phyloP scores from a whole-genome alignment of 1,139 yeast species.

The Pichia sp. region DNA sequence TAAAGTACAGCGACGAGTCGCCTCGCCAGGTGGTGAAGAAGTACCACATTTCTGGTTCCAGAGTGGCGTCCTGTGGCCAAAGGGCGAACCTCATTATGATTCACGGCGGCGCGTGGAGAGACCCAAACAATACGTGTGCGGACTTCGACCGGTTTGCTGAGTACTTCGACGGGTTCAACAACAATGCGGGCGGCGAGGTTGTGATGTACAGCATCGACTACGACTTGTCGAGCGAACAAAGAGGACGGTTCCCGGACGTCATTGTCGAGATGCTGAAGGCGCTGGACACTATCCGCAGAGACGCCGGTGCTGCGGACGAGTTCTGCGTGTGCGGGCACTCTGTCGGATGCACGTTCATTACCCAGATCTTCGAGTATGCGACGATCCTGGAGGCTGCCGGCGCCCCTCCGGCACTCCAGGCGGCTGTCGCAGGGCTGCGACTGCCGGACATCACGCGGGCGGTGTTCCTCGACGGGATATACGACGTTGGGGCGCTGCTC shows the following conservation, averaged over 20 bases:
- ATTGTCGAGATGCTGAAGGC: constrained; percentile 51
- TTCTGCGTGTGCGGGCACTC: constrained; percentile 66
- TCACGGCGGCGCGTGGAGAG: constrained; percentile 93
- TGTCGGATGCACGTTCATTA: constrained; percentile 69
- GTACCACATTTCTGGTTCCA: constrained; percentile 6
- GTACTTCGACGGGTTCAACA: constrained; percentile 16
- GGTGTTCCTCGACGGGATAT: constrained; percentile 50
- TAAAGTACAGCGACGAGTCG: constrained; percentile 16
- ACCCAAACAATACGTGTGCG: constrained; percentile 52
- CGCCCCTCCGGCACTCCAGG: neutral
- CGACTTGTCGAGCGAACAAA: constrained; percentile 57
- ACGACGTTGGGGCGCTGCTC: constrained; percentile 38
- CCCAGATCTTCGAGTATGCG: constrained; percentile 46
- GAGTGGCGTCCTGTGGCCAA: neutral
- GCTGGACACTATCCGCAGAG: constrained; percentile 32
- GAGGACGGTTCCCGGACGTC: constrained; percentile 54
- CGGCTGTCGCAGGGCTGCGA: neutral
- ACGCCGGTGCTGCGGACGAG: constrained; percentile 17
- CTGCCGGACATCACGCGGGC: constrained; percentile 25
- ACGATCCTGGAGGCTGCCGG: neutral
- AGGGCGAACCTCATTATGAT: constrained; percentile 40
- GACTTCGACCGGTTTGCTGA: constrained; percentile 47
- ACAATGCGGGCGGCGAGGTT: neutral
- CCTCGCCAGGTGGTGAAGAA: constrained; percentile 22
- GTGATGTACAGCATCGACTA: constrained; percentile 52